Evolutionary conservation across 192 early-diverging fungal species (phyloP).

Genomic region (Diversispora epigaea): DNA sequence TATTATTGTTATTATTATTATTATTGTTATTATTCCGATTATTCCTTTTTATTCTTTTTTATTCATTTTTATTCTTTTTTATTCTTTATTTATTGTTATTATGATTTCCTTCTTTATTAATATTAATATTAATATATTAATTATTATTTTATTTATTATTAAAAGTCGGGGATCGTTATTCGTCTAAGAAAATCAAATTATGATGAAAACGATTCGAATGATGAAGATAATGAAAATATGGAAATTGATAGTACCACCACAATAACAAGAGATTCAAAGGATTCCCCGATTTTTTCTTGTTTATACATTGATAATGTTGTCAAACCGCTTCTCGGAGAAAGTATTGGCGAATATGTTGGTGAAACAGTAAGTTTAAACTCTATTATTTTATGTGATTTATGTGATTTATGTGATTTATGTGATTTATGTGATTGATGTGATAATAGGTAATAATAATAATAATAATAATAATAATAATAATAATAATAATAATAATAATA

Average conservation of each 20-base stretch:
- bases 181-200: slow-evolving; percentile 39
- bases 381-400: slow-evolving; percentile 2
- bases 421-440: not conserved
- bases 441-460: too few species aligned
- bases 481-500: not conserved
- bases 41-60: too few species aligned
- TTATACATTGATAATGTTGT: not conserved
- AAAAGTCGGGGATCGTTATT: slow-evolving; percentile 35
- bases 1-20: too few species aligned
- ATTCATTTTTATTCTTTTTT: too few species aligned
- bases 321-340: slow-evolving; percentile 5
- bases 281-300: not conserved
- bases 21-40: too few species aligned
- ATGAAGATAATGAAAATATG: not conserved
- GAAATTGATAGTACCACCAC: too few species aligned
- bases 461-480: not conserved
- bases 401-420: not conserved
- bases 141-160: slow-evolving; percentile 20
- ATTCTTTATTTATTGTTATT: not conserved
- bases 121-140: not conserved
- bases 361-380: not conserved
- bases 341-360: not conserved
- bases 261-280: too few species aligned
- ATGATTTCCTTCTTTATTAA: not conserved
- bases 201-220: not conserved